Evolutionary conservation across 1,284 basidiomycete genomes (phyloP), one percentile per base, ranked within the genome.

Genomic region (Sporisorium reilianum): DNA sequence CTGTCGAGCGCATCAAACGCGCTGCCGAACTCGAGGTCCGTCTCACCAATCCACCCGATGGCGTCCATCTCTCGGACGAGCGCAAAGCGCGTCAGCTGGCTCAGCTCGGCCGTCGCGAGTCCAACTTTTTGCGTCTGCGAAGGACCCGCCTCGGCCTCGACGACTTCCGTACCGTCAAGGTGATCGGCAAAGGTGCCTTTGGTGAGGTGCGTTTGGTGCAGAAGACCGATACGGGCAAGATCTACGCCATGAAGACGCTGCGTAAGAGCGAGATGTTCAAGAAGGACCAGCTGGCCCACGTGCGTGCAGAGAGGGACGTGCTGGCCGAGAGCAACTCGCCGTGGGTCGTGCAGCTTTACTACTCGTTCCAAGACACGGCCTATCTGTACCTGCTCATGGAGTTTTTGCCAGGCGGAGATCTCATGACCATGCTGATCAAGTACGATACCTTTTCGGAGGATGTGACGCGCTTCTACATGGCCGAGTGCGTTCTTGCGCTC

Each of bases 371-470:
- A 85, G 95, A 97, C 85, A 91, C 94, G 20, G 89, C 94, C 48
- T 98, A 97, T 83, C 90, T 99, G 38, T 99, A 97, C 86, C 89
- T 99, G 67, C 92, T 99, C 87, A 99, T 99, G 96, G 96, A 98
- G 86, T 99, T 98, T 87, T 88, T 99, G 58, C 95, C 96, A 30
- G 96, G 96, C 48, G 96, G 96, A 23, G 96, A 99, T 86, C 88
- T 99, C 68, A 98, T 99, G 96, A 89, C 91, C 38, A 99, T 98
- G 96, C 88, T 99, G 75, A 99, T 99, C 91, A 98, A 98, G 86
- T 98, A 99, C 86, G 96, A 99, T 85, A 94, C 96, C 1, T 99
- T 99, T 87, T 94, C 93, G 10, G 96, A 99, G 85, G 96, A 99
- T 84, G 96, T 99, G 40, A 97, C 95, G 34, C 91, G 97, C 61